Evolutionary conservation across 306 rosid species (phyloP).

Genomic region (Gynostemma pentaphyllum): DNA sequence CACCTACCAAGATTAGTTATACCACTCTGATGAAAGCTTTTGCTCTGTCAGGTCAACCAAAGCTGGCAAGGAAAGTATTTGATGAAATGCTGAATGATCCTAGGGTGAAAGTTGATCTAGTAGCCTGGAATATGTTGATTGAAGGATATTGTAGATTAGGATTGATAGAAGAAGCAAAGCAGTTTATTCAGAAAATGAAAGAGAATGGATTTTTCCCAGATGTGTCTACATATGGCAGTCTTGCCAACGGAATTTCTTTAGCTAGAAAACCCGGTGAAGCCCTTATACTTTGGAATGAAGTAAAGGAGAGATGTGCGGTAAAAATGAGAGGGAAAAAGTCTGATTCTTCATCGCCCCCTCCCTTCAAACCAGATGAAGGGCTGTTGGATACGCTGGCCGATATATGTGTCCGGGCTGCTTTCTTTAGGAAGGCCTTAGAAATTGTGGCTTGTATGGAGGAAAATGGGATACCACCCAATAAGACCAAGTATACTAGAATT

Average conservation of each 20-base stretch:
- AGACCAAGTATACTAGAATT: constrained; percentile 80
- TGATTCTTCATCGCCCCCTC: constrained; percentile 37
- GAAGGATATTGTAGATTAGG: constrained; percentile 89
- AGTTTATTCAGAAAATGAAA: constrained; percentile 61
- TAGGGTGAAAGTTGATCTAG: constrained; percentile 63
- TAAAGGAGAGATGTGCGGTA: constrained; percentile 63
- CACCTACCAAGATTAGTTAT: constrained; percentile 91
- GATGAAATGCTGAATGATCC: constrained; percentile 75
- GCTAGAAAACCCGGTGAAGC: constrained; percentile 97
- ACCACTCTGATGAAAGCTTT: constrained; percentile 95
- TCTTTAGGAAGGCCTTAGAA: constrained; percentile 81
- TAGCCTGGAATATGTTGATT: constrained; percentile 94
- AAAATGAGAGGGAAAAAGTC: constrained; percentile 22
- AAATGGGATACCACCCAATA: constrained; percentile 80
- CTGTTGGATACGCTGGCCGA: constrained; percentile 82
- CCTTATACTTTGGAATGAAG: constrained; percentile 86
- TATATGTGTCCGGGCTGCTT: constrained; percentile 93
- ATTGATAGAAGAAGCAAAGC: constrained; percentile 71
- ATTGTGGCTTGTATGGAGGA: constrained; percentile 99
- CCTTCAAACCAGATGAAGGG: constrained; percentile 81
- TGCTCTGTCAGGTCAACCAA: constrained; percentile 78
- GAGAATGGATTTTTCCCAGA: constrained; percentile 65
- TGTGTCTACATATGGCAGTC: constrained; percentile 77
- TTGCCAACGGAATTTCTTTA: constrained; percentile 66
- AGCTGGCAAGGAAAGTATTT: constrained; percentile 85